Conservation (phyloP, 2,329 filamentous ascomycete species). For the Penicillium sp. region DNA sequence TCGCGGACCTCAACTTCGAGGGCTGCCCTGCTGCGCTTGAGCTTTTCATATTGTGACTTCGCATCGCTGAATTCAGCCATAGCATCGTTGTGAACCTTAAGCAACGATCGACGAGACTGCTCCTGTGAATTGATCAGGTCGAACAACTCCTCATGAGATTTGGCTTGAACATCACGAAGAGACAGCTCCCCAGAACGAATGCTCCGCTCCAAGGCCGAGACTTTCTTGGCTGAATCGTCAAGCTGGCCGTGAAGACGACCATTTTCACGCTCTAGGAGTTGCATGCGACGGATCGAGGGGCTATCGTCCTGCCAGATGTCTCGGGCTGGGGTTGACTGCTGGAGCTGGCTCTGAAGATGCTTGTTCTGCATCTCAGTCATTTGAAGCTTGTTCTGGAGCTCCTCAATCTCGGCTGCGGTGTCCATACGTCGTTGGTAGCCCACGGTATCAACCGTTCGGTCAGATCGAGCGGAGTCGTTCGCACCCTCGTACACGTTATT, state of each 20-base stretch:
- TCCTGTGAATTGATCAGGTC: constrained; percentile 93
- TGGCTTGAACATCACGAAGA: constrained; percentile 86
- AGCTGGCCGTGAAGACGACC: constrained; percentile 90
- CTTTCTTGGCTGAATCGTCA: constrained; percentile 90
- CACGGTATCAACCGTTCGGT: constrained; percentile 80
- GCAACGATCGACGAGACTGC: constrained; percentile 77
- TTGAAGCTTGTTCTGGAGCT: constrained; percentile 91
- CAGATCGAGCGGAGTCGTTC: constrained; percentile 79
- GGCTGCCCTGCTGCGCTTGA: constrained; percentile 77
- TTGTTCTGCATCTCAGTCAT: constrained; percentile 94
- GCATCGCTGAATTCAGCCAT: constrained; percentile 83
- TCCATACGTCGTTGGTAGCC: constrained; percentile 89
- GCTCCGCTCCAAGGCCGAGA: constrained; percentile 83
- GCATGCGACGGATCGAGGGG: constrained; percentile 76
- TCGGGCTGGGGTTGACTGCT: constrained; percentile 65
- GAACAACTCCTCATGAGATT: constrained; percentile 91
- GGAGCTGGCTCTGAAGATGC: constrained; percentile 85
- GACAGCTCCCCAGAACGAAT: constrained; percentile 86
- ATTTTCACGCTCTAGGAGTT: constrained; percentile 91
- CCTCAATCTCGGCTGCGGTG: constrained; percentile 84
- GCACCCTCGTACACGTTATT: constrained; percentile 65
- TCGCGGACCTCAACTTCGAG: constrained; percentile 88
- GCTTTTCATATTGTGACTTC: constrained; percentile 82
- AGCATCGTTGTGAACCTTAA: constrained; percentile 83
- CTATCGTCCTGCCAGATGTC: constrained; percentile 72